Evolutionary conservation across 1,284 basidiomycete genomes (phyloP), one percentile per base, ranked within the genome.

Genomic region (Mrakiaceae sp.): DNA sequence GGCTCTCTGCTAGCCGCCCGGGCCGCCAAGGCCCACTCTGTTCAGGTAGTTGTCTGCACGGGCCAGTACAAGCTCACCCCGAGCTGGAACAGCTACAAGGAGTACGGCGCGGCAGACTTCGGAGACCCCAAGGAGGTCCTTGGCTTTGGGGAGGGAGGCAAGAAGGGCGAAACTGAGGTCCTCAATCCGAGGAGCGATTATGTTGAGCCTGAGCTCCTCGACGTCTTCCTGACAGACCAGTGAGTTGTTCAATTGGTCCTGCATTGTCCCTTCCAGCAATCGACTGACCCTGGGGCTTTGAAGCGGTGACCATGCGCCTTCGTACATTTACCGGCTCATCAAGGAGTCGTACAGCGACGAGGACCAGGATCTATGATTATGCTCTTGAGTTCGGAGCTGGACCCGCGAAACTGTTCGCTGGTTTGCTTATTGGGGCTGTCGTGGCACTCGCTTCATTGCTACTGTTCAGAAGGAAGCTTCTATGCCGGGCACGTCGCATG

Each of bases 51-150:
- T 27, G 89, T 97, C 14, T 89, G 90, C 69, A 87, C 92, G 0
- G 95, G 94, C 1, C 91, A 96, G 75, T 98, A 93, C 80, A 98
- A 98, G 74, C 81, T 98, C 69, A 94, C 91, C 7, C 93, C 93
- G 1, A 80, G 90, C 40, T 98, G 95, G 91, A 92, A 92, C 74
- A 76, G 91, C 69, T 90, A 91, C 72, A 88, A 91, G 70, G 87
- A 93, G 73, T 88, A 87, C 71, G 87, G 84, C 27, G 88, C 88
- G 48, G 80, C 90, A 62, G 93, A 96, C 76, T 89, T 93, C 72
- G 88, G 87, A 10, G 87, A 90, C 71, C 92, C 92, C 0, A 87
- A 83, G 67, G 82, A 83, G 65, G 90, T 95, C 40, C 80, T 92
- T 27, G 86, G 84, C n/a, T 90, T 86, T 68, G 58, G 50, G 8